Base-by-base conservation (phyloP, 257 asterid genomes). In the Paraleonurus japonicus region DNA sequence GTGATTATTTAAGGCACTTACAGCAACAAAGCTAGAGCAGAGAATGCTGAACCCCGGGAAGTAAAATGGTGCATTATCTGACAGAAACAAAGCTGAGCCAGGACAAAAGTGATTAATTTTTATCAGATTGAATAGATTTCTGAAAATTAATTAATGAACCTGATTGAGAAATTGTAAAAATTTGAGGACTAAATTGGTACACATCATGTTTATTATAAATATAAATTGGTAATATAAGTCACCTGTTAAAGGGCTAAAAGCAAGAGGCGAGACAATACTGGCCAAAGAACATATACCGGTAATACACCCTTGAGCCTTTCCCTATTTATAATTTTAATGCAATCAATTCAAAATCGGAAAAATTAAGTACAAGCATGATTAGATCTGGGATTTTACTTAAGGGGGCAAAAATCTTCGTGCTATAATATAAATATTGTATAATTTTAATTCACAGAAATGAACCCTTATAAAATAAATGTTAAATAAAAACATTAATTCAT, bases 21-120 rank as follows among this genome's bases (percentile, higher is more conserved):
- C 97, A 48, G 85, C 88, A 39, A 81, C 82, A 45, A 94, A 67
- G 72, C 88, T 85, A 59, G 95, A 81, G 76, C 92, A 87, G 75
- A 90, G 70, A 67, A 94, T 81, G 69, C 96, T 86, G 84, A 94
- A 89, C 65, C 99, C 97, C 0, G 99, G 97, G 82, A 85, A 94
- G 76, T 88, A 57, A 72, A 94, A 94, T 19, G 96, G 99, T 0
- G 97, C 90, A 55, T 81, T 72, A 12, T 88, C 88, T 4, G 97
- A 91, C 16, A 91, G 84, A 72, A 91, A 94, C 55, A 88, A 32
- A 70, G 96, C 96, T 93, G 79, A 8, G 47, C n/a, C n/a, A n/a
- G 47, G 4, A 48, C 1, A 54, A 66, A 57, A 68, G 11, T 16
- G 50, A 0, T 11, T n/a, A n/a, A n/a, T n/a, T 0, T 27, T 16